phyloP scores from a whole-genome alignment of 2,329 filamentous ascomycete genomes.

The Ceratocystis huliohia region DNA sequence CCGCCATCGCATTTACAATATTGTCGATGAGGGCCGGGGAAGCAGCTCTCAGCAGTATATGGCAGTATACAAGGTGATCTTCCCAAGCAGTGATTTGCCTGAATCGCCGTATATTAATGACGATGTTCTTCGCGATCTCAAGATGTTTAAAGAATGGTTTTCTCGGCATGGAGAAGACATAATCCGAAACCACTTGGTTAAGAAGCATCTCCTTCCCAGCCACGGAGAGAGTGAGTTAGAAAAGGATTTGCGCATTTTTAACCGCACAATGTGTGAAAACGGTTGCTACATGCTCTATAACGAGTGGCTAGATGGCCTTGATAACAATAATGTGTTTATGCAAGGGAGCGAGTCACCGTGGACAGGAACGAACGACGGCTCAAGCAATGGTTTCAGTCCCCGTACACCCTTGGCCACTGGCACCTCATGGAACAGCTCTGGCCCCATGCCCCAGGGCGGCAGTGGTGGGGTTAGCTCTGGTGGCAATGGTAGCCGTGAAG shows the following conservation, averaged over 20 bases:
- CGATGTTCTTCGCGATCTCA: slow-evolving; percentile 10
- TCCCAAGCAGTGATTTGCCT: not conserved
- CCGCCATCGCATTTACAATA: slow-evolving; percentile 8
- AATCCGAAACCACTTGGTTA: not conserved
- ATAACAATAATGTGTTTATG: slow-evolving; percentile 2
- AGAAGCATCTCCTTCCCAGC: not conserved
- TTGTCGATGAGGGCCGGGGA: not conserved
- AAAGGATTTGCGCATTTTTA: slow-evolving; percentile 9
- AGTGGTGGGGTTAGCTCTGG: not conserved
- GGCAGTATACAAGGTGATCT: slow-evolving; percentile 14
- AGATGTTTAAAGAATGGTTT: slow-evolving; percentile 11
- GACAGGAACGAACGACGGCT: not conserved
- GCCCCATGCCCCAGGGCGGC: not conserved
- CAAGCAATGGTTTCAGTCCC: slow-evolving; percentile 16
- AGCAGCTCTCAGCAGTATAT: not conserved
- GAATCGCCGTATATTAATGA: not conserved
- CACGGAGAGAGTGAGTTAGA: not conserved
- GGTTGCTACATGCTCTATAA: slow-evolving; percentile 9
- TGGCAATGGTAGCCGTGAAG: not conserved
- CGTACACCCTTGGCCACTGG: slow-evolving; percentile 11
- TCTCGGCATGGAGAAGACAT: not conserved
- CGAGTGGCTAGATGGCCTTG: slow-evolving; percentile 1
- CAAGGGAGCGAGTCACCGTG: slow-evolving; percentile 11
- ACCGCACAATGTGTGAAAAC: slow-evolving; percentile 8
- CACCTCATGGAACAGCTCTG: slow-evolving; percentile 8